Evolutionary conservation across 352 stramenopile genomes (phyloP).

Genomic region (Phytophthora macrochlamydospora): DNA sequence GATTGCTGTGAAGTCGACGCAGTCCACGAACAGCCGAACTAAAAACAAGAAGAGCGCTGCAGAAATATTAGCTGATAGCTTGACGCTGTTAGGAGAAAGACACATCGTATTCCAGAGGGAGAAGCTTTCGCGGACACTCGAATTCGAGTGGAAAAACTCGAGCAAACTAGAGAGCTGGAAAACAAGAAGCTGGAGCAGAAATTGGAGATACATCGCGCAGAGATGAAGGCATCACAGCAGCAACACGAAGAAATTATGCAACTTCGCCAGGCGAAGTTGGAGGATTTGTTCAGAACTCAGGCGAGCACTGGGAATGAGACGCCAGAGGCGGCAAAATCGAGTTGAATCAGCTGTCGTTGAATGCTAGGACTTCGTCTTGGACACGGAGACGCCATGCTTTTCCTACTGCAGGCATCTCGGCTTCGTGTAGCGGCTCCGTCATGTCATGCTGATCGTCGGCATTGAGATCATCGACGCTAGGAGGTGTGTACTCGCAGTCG

Average conservation of each 20-base stretch:
- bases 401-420: background rate
- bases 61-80: background rate
- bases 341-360: background rate
- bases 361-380: background rate
- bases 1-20: no score
- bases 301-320: no score
- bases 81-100: background rate
- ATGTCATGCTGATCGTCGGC: background rate
- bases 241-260: background rate
- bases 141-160: background rate
- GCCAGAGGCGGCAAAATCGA: background rate
- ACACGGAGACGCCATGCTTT: background rate
- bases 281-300: background rate
- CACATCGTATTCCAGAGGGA: background rate
- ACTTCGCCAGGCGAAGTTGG: background rate
- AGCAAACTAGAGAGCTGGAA: background rate
- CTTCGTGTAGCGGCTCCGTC: background rate
- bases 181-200: background rate
- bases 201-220: background rate
- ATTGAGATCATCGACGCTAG: background rate
- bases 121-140: background rate
- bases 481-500: background rate
- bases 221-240: background rate
- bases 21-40: no score
- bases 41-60: background rate